Evolutionary conservation across 2,329 filamentous ascomycete genomes (phyloP).

Genomic region (Microdochium trichocladiopsis): DNA sequence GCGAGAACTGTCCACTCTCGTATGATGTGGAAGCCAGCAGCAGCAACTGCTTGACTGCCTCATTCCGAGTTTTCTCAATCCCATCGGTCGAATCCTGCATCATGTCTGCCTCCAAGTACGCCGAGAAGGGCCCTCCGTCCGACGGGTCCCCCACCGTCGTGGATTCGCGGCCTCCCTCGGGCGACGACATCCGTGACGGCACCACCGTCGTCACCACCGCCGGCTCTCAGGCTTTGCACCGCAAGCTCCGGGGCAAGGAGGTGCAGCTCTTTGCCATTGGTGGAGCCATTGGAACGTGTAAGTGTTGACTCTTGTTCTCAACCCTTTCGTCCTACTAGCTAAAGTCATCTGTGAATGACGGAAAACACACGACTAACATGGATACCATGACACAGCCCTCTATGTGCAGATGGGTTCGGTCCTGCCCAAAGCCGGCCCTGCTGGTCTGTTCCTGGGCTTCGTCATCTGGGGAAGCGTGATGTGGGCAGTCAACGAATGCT

Average conservation of each 20-base stretch:
- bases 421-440: conserved; percentile 24
- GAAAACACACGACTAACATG: not conserved
- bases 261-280: conserved; percentile 8
- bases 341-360: no score
- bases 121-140: not conserved
- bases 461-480: conserved; percentile 14
- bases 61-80: not conserved
- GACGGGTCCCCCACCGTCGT: not conserved
- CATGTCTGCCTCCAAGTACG: not conserved
- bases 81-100: not conserved
- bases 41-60: no score
- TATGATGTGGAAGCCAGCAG: no score
- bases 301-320: not conserved
- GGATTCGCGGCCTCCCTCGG: not conserved
- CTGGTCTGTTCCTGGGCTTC: conserved; percentile 22
- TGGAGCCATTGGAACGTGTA: conserved; percentile 6
- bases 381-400: conserved; percentile 6
- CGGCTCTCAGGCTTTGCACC: conserved; percentile 2
- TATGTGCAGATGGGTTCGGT: conserved; percentile 21
- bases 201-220: not conserved
- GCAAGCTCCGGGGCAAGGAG: conserved; percentile 2
- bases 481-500: conserved; percentile 19
- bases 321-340: not conserved
- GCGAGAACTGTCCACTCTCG: no score
- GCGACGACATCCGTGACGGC: not conserved